Conservation (phyloP, 345 rosid species). For the Luvunga scandens region DNA sequence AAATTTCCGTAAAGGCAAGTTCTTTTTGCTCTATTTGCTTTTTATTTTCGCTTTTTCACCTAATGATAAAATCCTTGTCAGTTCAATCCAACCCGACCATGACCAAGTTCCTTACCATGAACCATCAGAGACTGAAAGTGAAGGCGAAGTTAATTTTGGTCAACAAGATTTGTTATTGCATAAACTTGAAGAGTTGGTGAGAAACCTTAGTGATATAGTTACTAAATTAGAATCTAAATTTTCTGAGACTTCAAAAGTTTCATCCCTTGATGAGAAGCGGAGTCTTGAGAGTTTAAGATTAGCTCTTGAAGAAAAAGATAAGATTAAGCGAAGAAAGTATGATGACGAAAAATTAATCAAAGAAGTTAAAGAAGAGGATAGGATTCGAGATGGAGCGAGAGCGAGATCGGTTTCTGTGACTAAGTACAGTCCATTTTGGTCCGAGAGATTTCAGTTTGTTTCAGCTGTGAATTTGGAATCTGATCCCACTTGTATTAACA, state of each 20-base stretch:
- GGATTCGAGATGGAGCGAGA: conserved; percentile 36
- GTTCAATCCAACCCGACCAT: conserved; percentile 28
- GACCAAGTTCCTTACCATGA: conserved; percentile 20
- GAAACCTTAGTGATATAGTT: conserved; percentile 63
- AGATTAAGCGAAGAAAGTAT: conserved; percentile 9
- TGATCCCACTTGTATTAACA: conserved; percentile 59
- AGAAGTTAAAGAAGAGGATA: conserved; percentile 25
- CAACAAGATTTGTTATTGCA: conserved; percentile 43
- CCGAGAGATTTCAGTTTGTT: conserved; percentile 79
- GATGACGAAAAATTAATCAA: conserved; percentile 7
- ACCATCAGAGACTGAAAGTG: conserved; percentile 19
- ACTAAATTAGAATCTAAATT: conserved; percentile 58
- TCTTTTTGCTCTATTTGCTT: conserved; percentile 38
- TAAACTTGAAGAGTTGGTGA: conserved; percentile 73
- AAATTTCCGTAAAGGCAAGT: conserved; percentile 54
- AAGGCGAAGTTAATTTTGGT: conserved; percentile 11
- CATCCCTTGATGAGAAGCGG: not conserved
- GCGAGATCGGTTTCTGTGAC: conserved; percentile 49
- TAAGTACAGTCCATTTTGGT: conserved; percentile 78
- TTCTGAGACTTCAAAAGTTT: conserved; percentile 27
- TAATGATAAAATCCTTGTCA: conserved; percentile 16
- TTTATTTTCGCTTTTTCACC: conserved; percentile 33
- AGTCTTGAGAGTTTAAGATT: conserved; percentile 12
- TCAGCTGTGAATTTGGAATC: conserved; percentile 83
- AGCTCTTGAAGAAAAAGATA: conserved; percentile 15